Conservation (phyloP, 805 yeast genomes). For the Teunomyces cretensis region DNA sequence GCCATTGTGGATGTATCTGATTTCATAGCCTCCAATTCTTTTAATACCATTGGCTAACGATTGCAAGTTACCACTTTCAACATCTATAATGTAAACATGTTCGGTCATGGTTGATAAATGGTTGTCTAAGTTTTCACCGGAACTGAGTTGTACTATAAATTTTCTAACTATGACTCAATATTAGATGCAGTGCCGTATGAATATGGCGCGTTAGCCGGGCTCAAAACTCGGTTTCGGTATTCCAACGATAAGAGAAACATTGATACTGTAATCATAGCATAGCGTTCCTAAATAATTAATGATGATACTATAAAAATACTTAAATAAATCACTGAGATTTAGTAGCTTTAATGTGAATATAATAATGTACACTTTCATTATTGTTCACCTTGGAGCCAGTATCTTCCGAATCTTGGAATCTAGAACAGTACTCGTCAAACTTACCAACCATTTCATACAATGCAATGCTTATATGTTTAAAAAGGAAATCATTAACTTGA, state of each 20-base stretch:
- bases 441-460: constrained; percentile 35
- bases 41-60: constrained; percentile 87
- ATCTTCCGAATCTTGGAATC: constrained; percentile 14
- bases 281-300: too few relatives aligned
- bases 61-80: constrained; percentile 90
- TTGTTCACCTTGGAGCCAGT: constrained; percentile 10
- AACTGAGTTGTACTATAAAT: background rate
- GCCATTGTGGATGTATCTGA: constrained; percentile 58
- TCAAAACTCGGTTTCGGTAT: background rate
- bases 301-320: background rate
- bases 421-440: constrained; percentile 25
- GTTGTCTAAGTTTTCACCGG: background rate
- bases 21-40: constrained; percentile 64
- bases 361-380: constrained; percentile 17
- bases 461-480: constrained; percentile 26
- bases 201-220: background rate
- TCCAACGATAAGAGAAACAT: too few relatives aligned
- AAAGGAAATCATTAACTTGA: constrained; percentile 31
- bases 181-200: background rate
- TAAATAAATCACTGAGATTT: background rate
- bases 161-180: constrained; percentile 3
- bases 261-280: too few relatives aligned
- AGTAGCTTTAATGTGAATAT: constrained; percentile 23
- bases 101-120: constrained; percentile 14
- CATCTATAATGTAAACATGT: constrained; percentile 75